A percentile compares a stretch with the other conserved stretches of the same genome.
These are phyloP conservation scores for Nigrospora osmanthi DNA, from an alignment of 2,329 filamentous ascomycete species.

Conservation along the genomic window DNA sequence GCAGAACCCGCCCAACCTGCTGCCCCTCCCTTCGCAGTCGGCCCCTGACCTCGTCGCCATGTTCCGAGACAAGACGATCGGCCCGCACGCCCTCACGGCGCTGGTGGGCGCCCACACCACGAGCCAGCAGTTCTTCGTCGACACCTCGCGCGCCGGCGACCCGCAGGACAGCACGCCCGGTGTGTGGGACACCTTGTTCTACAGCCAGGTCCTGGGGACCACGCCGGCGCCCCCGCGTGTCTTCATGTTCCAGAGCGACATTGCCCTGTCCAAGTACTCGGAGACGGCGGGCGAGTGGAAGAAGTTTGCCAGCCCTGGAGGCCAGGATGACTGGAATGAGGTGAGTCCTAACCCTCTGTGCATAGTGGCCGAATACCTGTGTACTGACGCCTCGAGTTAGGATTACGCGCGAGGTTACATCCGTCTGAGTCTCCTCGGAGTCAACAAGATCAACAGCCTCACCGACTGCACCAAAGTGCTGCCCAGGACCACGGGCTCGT, in stretches of 20 bases:
- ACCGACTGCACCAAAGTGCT: constrained; percentile 47
- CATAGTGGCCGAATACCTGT: constrained; percentile 2
- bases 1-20: constrained; percentile 28
- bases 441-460: constrained; percentile 47
- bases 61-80: constrained; percentile 46
- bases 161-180: constrained; percentile 45
- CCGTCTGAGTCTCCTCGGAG: constrained; percentile 45
- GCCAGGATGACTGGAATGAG: constrained; percentile 31
- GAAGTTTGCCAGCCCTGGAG: constrained; percentile 22
- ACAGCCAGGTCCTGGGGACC: constrained; percentile 28
- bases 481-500: constrained; percentile 8
- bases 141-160: constrained; percentile 28
- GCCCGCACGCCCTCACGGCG: constrained; percentile 39
- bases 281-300: constrained; percentile 27
- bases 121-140: constrained; percentile 38
- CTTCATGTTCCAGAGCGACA: constrained; percentile 33
- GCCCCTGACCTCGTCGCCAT: constrained; percentile 39
- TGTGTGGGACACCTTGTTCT: constrained; percentile 45
- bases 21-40: constrained; percentile 34
- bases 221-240: constrained; percentile 23
- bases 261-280: constrained; percentile 27
- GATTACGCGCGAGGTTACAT: constrained; percentile 43
- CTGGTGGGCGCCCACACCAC: constrained; percentile 47
- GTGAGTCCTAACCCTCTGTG: constrained; percentile 17
- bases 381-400: not conserved